phyloP scores from a whole-genome alignment of 1,139 yeast species.

The Casaregolazyma suthepensis region DNA sequence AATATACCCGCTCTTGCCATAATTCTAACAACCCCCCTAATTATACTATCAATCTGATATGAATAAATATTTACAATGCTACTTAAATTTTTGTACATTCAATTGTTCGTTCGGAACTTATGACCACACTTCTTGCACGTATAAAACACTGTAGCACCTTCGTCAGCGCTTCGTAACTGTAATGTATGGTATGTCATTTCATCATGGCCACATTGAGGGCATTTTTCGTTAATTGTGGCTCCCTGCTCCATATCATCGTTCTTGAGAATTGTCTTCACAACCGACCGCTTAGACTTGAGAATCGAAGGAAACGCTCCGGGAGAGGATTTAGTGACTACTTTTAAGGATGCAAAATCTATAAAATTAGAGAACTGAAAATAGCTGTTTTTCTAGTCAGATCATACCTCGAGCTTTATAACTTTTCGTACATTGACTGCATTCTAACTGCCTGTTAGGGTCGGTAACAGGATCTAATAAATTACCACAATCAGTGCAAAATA shows the following conservation, averaged over 20 bases:
- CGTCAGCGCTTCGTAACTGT: constrained; percentile 96
- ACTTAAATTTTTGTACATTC: constrained; percentile 9
- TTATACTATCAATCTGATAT: neutral
- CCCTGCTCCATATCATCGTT: constrained; percentile 84
- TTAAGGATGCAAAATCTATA: constrained; percentile 60
- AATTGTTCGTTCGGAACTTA: constrained; percentile 89
- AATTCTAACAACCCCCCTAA: neutral
- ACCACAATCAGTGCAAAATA: constrained; percentile 93
- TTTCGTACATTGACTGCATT: constrained; percentile 64
- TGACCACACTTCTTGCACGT: constrained; percentile 92
- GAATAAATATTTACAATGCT: constrained; percentile 7
- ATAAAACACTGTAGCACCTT: constrained; percentile 74
- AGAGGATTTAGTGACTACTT: constrained; percentile 80
- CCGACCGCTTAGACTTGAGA: constrained; percentile 72
- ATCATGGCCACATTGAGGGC: constrained; percentile 96
- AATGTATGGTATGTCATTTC: constrained; percentile 97
- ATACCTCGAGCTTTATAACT: constrained; percentile 42
- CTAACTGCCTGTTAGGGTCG: constrained; percentile 38
- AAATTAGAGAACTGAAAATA: neutral
- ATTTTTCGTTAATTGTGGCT: constrained; percentile 91
- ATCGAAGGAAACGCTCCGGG: constrained; percentile 91
- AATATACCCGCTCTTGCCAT: neutral
- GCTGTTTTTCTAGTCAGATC: constrained; percentile 10
- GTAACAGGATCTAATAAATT: constrained; percentile 70
- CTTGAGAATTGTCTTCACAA: constrained; percentile 77